Evolutionary conservation across 352 stramenopile genomes (phyloP).

Genomic region (Pythium utonaiense): DNA sequence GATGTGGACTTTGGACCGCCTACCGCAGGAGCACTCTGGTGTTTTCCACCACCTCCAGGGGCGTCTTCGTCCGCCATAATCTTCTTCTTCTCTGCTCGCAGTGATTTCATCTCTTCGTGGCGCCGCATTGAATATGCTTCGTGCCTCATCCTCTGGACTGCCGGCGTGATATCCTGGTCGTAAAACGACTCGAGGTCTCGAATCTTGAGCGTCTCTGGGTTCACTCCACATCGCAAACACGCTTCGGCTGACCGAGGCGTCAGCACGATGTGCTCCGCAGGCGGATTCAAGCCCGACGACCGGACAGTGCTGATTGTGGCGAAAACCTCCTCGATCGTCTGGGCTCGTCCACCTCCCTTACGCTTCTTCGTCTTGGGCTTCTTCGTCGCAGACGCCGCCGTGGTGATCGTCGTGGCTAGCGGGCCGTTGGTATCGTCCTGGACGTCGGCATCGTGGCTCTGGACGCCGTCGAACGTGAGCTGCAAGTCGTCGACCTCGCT

Average conservation of each 20-base stretch:
- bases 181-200: conserved; percentile 91
- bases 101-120: conserved; percentile 89
- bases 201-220: conserved; percentile 91
- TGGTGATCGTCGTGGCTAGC: not conserved
- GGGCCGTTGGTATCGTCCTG: not conserved
- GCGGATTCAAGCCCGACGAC: conserved; percentile 65
- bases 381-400: conserved; percentile 20
- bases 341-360: conserved; percentile 42
- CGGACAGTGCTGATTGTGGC: conserved; percentile 67
- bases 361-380: conserved; percentile 59
- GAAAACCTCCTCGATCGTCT: conserved; percentile 79
- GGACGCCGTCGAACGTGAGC: conserved; percentile 15
- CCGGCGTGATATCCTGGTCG: conserved; percentile 69
- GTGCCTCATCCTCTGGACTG: conserved; percentile 90
- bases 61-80: conserved; percentile 49
- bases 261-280: conserved; percentile 73
- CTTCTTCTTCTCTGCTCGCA: conserved; percentile 76
- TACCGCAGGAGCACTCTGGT: not conserved
- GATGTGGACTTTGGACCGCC: conserved; percentile 8
- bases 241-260: conserved; percentile 87
- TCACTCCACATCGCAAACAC: conserved; percentile 89
- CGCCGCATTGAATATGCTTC: conserved; percentile 90
- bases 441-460: not conserved
- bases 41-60: not conserved
- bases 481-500: conserved; percentile 6